Evolutionary conservation across 164 flowering plant genomes (phyloP).

Genomic region (Vitis labrusca): DNA sequence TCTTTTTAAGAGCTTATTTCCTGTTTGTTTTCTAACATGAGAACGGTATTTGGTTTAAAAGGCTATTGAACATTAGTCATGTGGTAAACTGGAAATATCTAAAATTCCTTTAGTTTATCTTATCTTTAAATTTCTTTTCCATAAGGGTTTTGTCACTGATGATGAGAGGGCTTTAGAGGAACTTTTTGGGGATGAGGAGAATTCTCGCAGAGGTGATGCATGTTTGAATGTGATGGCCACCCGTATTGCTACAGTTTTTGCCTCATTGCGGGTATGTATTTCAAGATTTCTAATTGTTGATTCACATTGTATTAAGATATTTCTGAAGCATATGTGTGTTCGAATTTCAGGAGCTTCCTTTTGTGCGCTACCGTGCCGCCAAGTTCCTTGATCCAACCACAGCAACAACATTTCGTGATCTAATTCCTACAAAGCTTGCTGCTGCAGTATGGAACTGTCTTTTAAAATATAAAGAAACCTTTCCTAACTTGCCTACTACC

Average conservation of each 20-base stretch:
- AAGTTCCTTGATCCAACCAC: constrained; percentile 72
- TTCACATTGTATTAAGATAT: background rate
- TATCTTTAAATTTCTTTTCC: constrained; percentile 1
- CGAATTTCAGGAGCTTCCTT: constrained; percentile 76
- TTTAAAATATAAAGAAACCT: constrained; percentile 61
- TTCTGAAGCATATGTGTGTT: constrained; percentile 9
- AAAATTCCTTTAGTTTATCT: too few species aligned
- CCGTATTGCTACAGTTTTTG: constrained; percentile 94
- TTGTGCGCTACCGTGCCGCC: constrained; percentile 84
- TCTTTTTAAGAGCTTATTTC: too few species aligned
- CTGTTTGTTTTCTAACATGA: too few species aligned
- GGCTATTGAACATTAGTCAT: too few species aligned
- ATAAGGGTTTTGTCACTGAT: constrained; percentile 85
- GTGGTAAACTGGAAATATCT: too few species aligned
- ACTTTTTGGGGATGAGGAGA: constrained; percentile 78
- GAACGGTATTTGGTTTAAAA: too few species aligned
- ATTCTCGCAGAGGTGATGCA: constrained; percentile 58
- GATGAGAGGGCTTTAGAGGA: constrained; percentile 85
- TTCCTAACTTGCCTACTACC: constrained; percentile 75
- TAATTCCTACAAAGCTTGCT: constrained; percentile 90
- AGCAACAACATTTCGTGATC: constrained; percentile 70
- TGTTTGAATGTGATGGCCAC: constrained; percentile 82
- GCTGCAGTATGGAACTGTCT: constrained; percentile 83
- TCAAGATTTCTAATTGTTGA: background rate
- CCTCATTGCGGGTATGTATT: constrained; percentile 76